Evolutionary conservation across 2,329 filamentous ascomycete species (phyloP), one percentile per base, ranked within the genome.

Genomic region (Dactylonectria macrodidyma): DNA sequence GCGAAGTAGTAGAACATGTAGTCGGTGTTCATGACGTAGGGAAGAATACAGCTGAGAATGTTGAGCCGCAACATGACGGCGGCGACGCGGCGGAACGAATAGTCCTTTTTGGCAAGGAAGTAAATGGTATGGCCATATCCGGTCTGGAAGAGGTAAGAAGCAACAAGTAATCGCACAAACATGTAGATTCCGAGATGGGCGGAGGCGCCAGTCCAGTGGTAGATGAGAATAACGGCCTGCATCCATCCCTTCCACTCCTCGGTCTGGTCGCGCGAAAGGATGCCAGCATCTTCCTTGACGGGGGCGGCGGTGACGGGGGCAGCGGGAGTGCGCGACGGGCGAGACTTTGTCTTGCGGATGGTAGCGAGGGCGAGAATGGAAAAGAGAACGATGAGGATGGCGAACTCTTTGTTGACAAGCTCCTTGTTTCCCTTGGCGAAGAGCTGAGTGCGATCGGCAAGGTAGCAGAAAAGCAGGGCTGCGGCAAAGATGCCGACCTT

Each of bases 181-280:
- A 88, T 83, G 78, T 90, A 89, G 36, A 89, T 83, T 74, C 84
- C 84, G 5, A 88, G 76, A 2, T 68, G 65, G 5, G 14, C 80
- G 75, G 67, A 87, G 7, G 84, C 86, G 22, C 86, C 84, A 38
- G 88, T 87, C 76, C 89, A 91, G 67, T 90, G 86, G 72, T 90
- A 91, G 12, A 89, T 79, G 4, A 85, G 72, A 54, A 85, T 80
- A 19, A 85, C 78, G 14, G 84, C 82, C 70, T 91, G 89, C 87
- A 92, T 89, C 83, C 88, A 87, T 2, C 90, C 90, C 79, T 91
- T 92, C 85, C 89, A 90, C 75, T 92, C 90, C 68, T 91, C 85
- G 0, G 87, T 88, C 71, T 91, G 88, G 52, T 86, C 82, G 58
- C 89, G 83, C 1, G 86, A 77, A 9, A 76, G 69, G 5, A 73